These are phyloP conservation scores for Bremia lactucae DNA, from an alignment of 352 stramenopile genomes.

Conservation along the genomic window DNA sequence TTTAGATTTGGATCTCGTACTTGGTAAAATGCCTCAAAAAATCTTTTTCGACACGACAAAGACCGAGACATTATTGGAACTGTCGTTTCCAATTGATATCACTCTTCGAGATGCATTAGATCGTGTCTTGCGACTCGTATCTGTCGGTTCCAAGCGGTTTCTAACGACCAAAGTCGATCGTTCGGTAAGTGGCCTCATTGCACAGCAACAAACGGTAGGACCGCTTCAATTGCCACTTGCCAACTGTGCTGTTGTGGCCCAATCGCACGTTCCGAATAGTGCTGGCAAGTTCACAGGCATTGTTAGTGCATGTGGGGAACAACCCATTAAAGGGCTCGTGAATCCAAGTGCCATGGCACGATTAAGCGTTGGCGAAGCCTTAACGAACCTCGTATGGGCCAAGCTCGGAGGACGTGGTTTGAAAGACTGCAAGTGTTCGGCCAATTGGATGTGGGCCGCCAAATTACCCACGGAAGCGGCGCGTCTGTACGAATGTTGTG, in stretches of 20 bases:
- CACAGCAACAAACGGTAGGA: slow-evolving; percentile 98
- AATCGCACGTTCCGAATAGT: slow-evolving; percentile 88
- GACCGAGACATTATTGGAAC: slow-evolving; percentile 32
- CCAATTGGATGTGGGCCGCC: slow-evolving; percentile 99
- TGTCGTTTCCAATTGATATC: slow-evolving; percentile 82
- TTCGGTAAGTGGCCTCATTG: slow-evolving; percentile 95
- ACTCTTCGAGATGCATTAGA: slow-evolving; percentile 88
- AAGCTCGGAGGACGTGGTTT: slow-evolving; percentile 83
- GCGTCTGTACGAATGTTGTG: slow-evolving; percentile 97
- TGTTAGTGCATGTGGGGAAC: slow-evolving; percentile 94
- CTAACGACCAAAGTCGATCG: slow-evolving; percentile 96
- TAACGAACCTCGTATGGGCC: slow-evolving; percentile 99
- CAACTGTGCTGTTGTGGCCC: slow-evolving; percentile 95
- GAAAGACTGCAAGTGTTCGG: slow-evolving; percentile 95
- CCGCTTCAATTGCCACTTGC: slow-evolving; percentile 94
- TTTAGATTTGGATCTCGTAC: slow-evolving; percentile 94
- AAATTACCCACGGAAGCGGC: slow-evolving; percentile 97
- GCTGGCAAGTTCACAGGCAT: slow-evolving; percentile 87
- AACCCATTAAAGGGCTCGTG: slow-evolving; percentile 95
- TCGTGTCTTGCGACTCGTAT: slow-evolving; percentile 91
- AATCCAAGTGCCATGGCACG: slow-evolving; percentile 92
- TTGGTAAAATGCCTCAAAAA: slow-evolving; percentile 99
- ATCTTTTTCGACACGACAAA: slow-evolving; percentile 90
- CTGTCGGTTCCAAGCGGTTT: slow-evolving; percentile 97
- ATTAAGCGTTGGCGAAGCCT: slow-evolving; percentile 93